Percentiles rank a stretch among this genome's conserved stretches.
phyloP scores from a whole-genome alignment of 2,329 filamentous ascomycete species.

The Thelonectria olida region DNA sequence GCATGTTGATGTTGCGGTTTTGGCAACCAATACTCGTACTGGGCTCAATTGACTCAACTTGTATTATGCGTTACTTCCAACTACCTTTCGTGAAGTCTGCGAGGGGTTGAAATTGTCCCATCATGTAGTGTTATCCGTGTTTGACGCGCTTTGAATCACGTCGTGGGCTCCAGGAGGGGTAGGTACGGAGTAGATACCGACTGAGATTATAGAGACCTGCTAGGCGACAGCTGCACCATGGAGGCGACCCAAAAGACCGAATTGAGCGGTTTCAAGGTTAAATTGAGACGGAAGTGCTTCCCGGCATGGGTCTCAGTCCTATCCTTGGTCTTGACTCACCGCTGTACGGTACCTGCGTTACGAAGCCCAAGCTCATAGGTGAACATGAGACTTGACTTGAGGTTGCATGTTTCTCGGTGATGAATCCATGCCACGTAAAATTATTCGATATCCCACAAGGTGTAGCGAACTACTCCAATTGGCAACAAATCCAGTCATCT shows the following conservation, averaged over 20 bases:
- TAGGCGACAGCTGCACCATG: too few relatives aligned
- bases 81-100: too few relatives aligned
- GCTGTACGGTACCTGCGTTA: neutral
- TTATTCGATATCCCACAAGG: neutral
- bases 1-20: neutral
- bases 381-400: neutral
- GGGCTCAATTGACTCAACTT: neutral
- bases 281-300: neutral
- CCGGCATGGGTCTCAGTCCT: neutral
- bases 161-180: too few relatives aligned
- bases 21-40: neutral
- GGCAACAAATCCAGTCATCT: slow-evolving; percentile 1
- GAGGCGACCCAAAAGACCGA: too few relatives aligned
- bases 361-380: neutral
- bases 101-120: too few relatives aligned
- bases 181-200: too few relatives aligned
- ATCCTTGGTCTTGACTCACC: neutral
- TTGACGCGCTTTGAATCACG: too few relatives aligned
- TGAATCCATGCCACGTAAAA: neutral
- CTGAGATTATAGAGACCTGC: too few relatives aligned
- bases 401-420: neutral
- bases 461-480: slow-evolving; percentile 2
- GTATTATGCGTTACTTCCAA: too few relatives aligned
- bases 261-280: neutral
- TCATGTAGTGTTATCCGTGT: too few relatives aligned